phyloP scores from a whole-genome alignment of 2,329 filamentous ascomycete species.

The Drechslerella stenobrocha region DNA sequence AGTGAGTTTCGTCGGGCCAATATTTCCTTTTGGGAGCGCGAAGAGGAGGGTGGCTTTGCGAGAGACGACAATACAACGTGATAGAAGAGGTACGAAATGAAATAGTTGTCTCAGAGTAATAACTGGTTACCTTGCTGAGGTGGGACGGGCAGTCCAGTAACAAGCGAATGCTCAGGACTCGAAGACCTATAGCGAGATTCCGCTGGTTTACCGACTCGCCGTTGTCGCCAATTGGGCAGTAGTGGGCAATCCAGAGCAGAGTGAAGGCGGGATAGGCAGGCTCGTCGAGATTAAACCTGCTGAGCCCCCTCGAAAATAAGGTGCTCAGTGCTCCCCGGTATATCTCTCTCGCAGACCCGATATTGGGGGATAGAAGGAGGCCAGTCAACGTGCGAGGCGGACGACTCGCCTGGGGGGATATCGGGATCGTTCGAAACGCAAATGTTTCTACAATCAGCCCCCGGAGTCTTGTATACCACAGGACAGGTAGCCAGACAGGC shows the following conservation, averaged over 20 bases:
- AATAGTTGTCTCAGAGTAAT: slow-evolving; percentile 49
- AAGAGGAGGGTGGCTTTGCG: slow-evolving; percentile 46
- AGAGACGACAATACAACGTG: slow-evolving; percentile 38
- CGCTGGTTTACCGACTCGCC: slow-evolving; percentile 41
- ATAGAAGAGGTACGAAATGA: slow-evolving; percentile 48
- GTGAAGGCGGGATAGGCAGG: slow-evolving; percentile 39
- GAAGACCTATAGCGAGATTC: slow-evolving; percentile 40
- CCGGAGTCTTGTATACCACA: slow-evolving; percentile 41
- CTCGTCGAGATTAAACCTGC: slow-evolving; percentile 45
- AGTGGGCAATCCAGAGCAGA: slow-evolving; percentile 45
- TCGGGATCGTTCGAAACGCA: slow-evolving; percentile 47
- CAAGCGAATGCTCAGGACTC: slow-evolving; percentile 29
- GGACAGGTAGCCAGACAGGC: slow-evolving; percentile 10
- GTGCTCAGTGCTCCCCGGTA: slow-evolving; percentile 26
- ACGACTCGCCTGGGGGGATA: slow-evolving; percentile 40
- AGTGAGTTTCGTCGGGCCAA: slow-evolving; percentile 26
- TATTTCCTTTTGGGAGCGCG: slow-evolving; percentile 46
- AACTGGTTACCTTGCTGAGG: slow-evolving; percentile 45
- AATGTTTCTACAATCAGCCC: slow-evolving; percentile 43
- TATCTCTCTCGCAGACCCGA: slow-evolving; percentile 25
- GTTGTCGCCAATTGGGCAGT: slow-evolving; percentile 48
- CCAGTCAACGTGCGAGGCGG: slow-evolving; percentile 43
- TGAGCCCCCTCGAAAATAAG: slow-evolving; percentile 44
- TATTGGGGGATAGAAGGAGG: slow-evolving; percentile 35
- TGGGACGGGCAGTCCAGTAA: slow-evolving; percentile 48